A percentile compares a stretch with the other conserved stretches of the same genome.
phyloP scores from a whole-genome alignment of 306 rosid genomes.

The Pterocarpus macrocarpus region DNA sequence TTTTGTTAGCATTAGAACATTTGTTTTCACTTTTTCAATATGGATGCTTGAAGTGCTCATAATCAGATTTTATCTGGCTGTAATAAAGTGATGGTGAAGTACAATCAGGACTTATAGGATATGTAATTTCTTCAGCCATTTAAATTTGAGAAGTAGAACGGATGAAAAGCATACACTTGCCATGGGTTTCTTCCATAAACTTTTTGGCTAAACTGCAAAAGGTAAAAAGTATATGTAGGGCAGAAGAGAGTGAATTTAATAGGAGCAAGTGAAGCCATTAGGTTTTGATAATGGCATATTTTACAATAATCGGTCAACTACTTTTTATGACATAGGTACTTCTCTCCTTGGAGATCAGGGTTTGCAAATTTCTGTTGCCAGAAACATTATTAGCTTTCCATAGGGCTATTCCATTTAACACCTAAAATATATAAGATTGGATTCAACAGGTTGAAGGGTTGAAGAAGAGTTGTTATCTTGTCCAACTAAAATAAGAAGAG shows the following conservation, averaged over 20 bases:
- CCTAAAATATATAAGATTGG: slow-evolving; percentile 4
- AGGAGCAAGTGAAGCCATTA: neutral
- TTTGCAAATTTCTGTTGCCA: neutral
- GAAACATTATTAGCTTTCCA: neutral
- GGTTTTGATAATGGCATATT: neutral
- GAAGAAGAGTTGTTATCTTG: neutral
- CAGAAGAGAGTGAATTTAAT: neutral
- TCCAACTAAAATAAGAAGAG: too few relatives aligned
- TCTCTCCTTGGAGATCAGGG: neutral
- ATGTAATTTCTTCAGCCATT: neutral
- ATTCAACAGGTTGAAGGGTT: slow-evolving; percentile 1
- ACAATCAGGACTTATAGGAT: neutral
- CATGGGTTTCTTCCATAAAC: neutral
- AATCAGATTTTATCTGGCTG: neutral
- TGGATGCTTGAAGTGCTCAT: slow-evolving; percentile 11
- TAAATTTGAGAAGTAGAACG: neutral
- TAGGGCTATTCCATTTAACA: neutral
- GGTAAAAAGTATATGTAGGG: neutral
- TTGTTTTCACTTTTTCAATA: slow-evolving; percentile 13
- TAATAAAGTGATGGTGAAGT: neutral
- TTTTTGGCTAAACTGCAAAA: neutral
- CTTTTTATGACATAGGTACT: neutral
- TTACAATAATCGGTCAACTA: neutral
- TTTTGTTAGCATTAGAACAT: neutral
- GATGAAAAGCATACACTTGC: neutral